Evolutionary conservation across 495 filamentous ascomycete genomes (phyloP).

Genomic region (Elaphomyces granulatus): DNA sequence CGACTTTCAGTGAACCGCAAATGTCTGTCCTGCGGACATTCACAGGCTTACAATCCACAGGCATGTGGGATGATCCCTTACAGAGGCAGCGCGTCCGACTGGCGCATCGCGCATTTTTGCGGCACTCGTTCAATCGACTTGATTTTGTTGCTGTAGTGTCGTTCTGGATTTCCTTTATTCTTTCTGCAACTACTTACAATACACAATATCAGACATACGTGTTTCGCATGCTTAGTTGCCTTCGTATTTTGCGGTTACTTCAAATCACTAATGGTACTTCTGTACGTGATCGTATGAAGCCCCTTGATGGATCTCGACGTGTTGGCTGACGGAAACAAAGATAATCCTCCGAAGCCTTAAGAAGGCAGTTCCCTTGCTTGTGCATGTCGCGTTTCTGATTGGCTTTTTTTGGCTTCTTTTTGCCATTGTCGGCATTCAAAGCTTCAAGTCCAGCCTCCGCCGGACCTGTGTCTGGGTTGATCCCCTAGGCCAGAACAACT

Average conservation of each 20-base stretch:
- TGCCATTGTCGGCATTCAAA: constrained; percentile 90
- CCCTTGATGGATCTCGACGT: no score
- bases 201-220: constrained; percentile 58
- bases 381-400: constrained; percentile 90
- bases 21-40: constrained; percentile 72
- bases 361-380: constrained; percentile 83
- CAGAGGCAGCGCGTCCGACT: constrained; percentile 74
- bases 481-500: constrained; percentile 26
- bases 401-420: constrained; percentile 99
- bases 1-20: constrained; percentile 31
- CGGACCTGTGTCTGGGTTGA: constrained; percentile 81
- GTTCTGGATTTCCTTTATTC: constrained; percentile 77
- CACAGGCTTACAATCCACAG: constrained; percentile 51
- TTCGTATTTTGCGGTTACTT: constrained; percentile 80
- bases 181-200: constrained; percentile 56
- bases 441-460: constrained; percentile 88
- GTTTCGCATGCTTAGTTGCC: constrained; percentile 90
- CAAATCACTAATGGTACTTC: constrained; percentile 83
- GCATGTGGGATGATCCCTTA: constrained; percentile 46
- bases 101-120: constrained; percentile 80
- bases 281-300: constrained; percentile 37
- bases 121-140: constrained; percentile 87
- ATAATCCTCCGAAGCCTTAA: constrained; percentile 92
- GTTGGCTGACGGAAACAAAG: constrained; percentile 24
- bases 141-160: constrained; percentile 95